Evolutionary conservation across 2,329 filamentous ascomycete genomes (phyloP).

Genomic region (Biscogniauxia marginata): DNA sequence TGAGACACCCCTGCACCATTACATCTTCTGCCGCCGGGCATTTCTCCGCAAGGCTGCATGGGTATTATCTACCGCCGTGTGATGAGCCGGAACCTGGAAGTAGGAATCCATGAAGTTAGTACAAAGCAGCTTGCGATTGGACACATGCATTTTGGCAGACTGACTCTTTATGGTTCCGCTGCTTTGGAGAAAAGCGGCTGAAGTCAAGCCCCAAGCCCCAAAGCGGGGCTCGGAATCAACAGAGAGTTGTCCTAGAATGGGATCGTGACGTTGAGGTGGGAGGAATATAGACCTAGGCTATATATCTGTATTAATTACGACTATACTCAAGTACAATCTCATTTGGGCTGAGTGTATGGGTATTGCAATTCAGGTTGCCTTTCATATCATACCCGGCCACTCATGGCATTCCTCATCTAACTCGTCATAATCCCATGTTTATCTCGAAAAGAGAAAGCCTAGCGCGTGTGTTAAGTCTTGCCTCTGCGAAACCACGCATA

Average conservation of each 20-base stretch:
- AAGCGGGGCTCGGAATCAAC: conserved; percentile 7
- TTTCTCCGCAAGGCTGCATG: neutral
- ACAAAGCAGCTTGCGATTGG: neutral
- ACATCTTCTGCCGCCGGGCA: neutral
- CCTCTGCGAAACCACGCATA: too few relatives aligned
- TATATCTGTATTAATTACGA: neutral
- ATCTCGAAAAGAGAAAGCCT: too few relatives aligned
- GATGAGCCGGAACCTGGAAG: neutral
- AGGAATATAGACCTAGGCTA: neutral
- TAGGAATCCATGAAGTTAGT: neutral
- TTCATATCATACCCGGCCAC: neutral
- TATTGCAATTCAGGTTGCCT: neutral
- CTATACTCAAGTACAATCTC: neutral
- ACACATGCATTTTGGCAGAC: neutral
- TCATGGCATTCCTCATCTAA: too few relatives aligned
- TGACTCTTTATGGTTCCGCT: neutral
- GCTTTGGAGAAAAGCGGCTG: conserved; percentile 20
- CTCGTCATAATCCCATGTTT: too few relatives aligned
- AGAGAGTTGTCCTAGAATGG: neutral
- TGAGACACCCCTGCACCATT: neutral
- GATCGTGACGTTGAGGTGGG: neutral
- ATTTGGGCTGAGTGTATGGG: neutral
- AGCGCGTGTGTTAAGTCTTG: too few relatives aligned
- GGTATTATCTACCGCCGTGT: neutral
- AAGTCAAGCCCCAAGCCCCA: conserved; percentile 11